Conservation (phyloP, 179 eudicot species). For the Camellia oleifera region DNA sequence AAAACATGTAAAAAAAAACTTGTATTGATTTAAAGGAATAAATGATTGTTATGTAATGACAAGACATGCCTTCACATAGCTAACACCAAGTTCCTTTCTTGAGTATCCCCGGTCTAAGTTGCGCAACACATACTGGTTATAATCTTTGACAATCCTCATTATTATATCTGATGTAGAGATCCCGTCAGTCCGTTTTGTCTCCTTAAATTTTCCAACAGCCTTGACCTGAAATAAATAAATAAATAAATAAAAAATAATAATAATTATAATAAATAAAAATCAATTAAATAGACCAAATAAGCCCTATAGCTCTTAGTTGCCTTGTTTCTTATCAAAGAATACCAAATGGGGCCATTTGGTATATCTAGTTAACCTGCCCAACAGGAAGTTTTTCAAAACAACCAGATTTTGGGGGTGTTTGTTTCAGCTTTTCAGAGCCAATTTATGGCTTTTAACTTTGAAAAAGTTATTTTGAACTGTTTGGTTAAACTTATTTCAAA, state of each 20-base stretch:
- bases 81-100: slow-evolving; percentile 85
- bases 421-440: too few relatives aligned
- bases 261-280: background rate
- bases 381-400: too few relatives aligned
- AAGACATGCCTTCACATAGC: slow-evolving; percentile 78
- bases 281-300: background rate
- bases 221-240: slow-evolving; percentile 54
- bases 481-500: too few relatives aligned
- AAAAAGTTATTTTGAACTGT: too few relatives aligned
- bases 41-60: background rate
- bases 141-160: slow-evolving; percentile 94
- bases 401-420: too few relatives aligned
- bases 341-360: too few relatives aligned
- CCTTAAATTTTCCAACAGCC: slow-evolving; percentile 73
- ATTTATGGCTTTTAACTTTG: too few relatives aligned
- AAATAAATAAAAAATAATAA: too few relatives aligned
- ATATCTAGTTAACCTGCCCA: too few relatives aligned
- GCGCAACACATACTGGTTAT: slow-evolving; percentile 91
- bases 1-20: background rate
- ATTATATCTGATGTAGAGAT: slow-evolving; percentile 92
- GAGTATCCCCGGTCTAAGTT: slow-evolving; percentile 93
- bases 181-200: slow-evolving; percentile 89
- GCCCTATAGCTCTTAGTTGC: too few relatives aligned
- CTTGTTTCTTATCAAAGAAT: too few relatives aligned
- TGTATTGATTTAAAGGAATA: slow-evolving; percentile 3